phyloP scores from a whole-genome alignment of 352 stramenopile species.

The Phytophthora fragariaefolia region DNA sequence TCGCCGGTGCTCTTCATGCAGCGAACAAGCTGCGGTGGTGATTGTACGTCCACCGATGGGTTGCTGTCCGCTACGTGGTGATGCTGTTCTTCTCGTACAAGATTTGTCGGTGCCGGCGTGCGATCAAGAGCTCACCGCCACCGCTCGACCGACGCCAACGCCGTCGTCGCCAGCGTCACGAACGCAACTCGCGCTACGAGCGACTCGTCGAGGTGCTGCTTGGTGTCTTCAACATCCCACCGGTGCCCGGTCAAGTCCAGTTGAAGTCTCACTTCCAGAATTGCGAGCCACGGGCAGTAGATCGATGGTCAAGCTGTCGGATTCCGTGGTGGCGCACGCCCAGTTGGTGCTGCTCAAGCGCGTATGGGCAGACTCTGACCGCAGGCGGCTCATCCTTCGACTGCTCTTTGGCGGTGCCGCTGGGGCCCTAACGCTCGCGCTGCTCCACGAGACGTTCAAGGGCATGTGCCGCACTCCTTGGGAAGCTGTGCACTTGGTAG shows the following conservation, averaged over 20 bases:
- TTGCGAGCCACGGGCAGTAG: constrained; percentile 1
- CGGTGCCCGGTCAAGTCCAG: background rate
- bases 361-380: constrained; percentile 20
- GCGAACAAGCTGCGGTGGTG: background rate
- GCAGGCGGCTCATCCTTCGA: constrained; percentile 19
- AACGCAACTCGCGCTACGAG: constrained; percentile 6
- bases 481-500: constrained; percentile 34
- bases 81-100: constrained; percentile 14
- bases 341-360: constrained; percentile 17
- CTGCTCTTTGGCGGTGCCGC: constrained; percentile 28
- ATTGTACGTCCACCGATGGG: constrained; percentile 14
- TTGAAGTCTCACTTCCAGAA: constrained; percentile 29
- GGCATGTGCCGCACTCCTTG: constrained; percentile 41
- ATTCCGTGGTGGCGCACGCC: constrained; percentile 9
- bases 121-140: too few species aligned
- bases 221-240: constrained; percentile 24
- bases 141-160: too few species aligned
- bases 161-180: constrained; percentile 25
- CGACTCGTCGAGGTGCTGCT: constrained; percentile 25
- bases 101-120: constrained; percentile 24
- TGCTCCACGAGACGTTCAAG: constrained; percentile 30
- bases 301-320: constrained; percentile 18
- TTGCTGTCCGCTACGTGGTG: too few species aligned
- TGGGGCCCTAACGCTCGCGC: constrained; percentile 17
- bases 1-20: background rate